Conservation (phyloP, 177 flowering plant genomes). For the Vitis hybrid region DNA sequence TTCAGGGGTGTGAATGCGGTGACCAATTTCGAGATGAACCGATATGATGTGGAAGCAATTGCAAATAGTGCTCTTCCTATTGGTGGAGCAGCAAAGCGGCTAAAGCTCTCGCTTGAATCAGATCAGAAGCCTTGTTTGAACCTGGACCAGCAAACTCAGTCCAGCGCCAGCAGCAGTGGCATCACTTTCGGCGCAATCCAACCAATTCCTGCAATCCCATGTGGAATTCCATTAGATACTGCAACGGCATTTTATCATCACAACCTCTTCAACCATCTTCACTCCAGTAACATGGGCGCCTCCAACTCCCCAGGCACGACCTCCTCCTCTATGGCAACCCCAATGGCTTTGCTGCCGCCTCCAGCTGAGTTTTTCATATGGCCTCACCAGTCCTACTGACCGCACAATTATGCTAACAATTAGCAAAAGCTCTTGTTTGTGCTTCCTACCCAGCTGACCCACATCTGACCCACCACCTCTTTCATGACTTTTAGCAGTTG, state of each 20-base stretch:
- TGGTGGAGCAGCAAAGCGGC: conserved; percentile 75
- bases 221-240: conserved; percentile 42
- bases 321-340: conserved; percentile 17
- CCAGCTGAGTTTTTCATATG: conserved; percentile 56
- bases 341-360: conserved; percentile 22
- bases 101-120: conserved; percentile 61
- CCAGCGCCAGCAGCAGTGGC: conserved; percentile 37
- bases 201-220: conserved; percentile 33
- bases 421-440: conserved; percentile 15
- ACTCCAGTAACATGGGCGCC: conserved; percentile 15
- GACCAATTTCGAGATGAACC: conserved; percentile 88
- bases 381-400: conserved; percentile 49
- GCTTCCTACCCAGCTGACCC: conserved; percentile 14
- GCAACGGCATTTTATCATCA: conserved; percentile 47
- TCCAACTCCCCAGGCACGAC: conserved; percentile 24
- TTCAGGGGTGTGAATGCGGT: conserved; percentile 86
- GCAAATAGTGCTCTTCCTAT: conserved; percentile 72
- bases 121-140: conserved; percentile 32
- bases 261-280: conserved; percentile 44
- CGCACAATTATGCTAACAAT: conserved; percentile 21
- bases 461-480: conserved; percentile 14
- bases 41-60: conserved; percentile 82
- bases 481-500: not conserved
- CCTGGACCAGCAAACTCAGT: conserved; percentile 28
- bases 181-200: conserved; percentile 38